Percentiles rank a stretch among this genome's conserved stretches.
Evolutionary conservation across 2,329 filamentous ascomycete species (phyloP).

Genomic region (Alternaria triticimaculans): DNA sequence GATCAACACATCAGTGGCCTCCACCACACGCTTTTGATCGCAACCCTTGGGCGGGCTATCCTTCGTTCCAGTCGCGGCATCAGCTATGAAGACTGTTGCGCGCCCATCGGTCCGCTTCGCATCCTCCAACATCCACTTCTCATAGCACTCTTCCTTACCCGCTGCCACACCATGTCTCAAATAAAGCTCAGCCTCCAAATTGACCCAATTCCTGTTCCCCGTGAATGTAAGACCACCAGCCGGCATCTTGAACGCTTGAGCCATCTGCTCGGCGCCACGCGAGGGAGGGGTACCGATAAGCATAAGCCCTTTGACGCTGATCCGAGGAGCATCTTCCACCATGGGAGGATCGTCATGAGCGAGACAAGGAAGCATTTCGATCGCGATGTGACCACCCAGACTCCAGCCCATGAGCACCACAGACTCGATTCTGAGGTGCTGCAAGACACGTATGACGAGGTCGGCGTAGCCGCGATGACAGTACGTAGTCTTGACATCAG

Average conservation of each 20-base stretch:
- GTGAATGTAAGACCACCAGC: slow-evolving; percentile 18
- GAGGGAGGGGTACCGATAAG: slow-evolving; percentile 38
- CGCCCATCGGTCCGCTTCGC: slow-evolving; percentile 36
- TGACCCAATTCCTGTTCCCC: slow-evolving; percentile 21
- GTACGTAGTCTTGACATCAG: slow-evolving; percentile 31
- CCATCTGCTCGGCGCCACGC: slow-evolving; percentile 25
- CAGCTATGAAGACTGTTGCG: slow-evolving; percentile 33
- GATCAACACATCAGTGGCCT: slow-evolving; percentile 23
- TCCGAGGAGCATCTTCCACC: neutral
- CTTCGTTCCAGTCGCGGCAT: slow-evolving; percentile 21
- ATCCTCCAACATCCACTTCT: slow-evolving; percentile 36
- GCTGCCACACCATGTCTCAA: slow-evolving; percentile 19
- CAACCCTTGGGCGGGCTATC: slow-evolving; percentile 1
- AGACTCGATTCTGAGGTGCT: slow-evolving; percentile 17
- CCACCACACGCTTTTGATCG: slow-evolving; percentile 33
- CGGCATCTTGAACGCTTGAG: slow-evolving; percentile 15
- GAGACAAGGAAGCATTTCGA: slow-evolving; percentile 38
- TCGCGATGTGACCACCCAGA: slow-evolving; percentile 42
- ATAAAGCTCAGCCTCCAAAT: slow-evolving; percentile 25
- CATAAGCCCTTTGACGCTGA: slow-evolving; percentile 34
- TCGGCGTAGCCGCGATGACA: slow-evolving; percentile 41
- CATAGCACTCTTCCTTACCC: slow-evolving; percentile 17
- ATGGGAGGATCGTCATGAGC: neutral
- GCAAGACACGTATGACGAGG: slow-evolving; percentile 36
- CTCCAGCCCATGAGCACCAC: slow-evolving; percentile 42